Evolutionary conservation across 164 flowering plant genomes (phyloP), one percentile per base, ranked within the genome.

Genomic region (Sextonia rubra): DNA sequence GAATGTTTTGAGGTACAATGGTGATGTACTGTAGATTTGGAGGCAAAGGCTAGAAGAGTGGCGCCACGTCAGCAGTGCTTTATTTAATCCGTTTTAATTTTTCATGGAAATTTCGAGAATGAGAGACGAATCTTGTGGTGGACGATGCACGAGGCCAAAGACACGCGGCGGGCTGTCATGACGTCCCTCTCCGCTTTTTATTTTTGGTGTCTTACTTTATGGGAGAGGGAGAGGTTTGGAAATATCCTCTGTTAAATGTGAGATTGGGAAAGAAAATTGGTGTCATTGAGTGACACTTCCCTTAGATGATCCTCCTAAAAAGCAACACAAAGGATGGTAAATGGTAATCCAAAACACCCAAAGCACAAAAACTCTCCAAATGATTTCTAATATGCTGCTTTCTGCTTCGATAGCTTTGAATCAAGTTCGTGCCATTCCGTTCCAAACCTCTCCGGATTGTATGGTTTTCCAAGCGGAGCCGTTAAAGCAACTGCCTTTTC

Each of bases 41-140:
- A 72, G 66, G 68, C 9, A 61, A 29, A 64, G 65, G 67, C 66
- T 1, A 20, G 69, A 71, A 72, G 68, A 18, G 49, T 44, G 64
- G 0, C 44, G 80, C 78, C 84, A 77, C 80, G 80, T 81, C 74
- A 74, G 72, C 63, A 20, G 20, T 8, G 37, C 27, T 64, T 30
- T 64, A 23, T 20, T 37, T 2, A 29, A n/a, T 23, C 17, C 55
- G 3, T 26, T 52, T 68, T 52, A 3, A n/a, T 17, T 52, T 22
- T 23, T 44, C 22, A 15, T 60, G 24, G 86, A 85, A 82, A 64
- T 58, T 61, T 80, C 85, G 80, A 83, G 87, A 83, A 82, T 58
- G 52, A 18, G 69, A 52, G n/a, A 70, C 77, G 82, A 78, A 73
- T 81, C 87, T 83, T 86, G 89, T 83, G 91, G 91, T 82, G 83